These are phyloP conservation scores for Agarophyton chilense DNA, from an alignment of 23 red algal genomes.

Conservation along the genomic window DNA sequence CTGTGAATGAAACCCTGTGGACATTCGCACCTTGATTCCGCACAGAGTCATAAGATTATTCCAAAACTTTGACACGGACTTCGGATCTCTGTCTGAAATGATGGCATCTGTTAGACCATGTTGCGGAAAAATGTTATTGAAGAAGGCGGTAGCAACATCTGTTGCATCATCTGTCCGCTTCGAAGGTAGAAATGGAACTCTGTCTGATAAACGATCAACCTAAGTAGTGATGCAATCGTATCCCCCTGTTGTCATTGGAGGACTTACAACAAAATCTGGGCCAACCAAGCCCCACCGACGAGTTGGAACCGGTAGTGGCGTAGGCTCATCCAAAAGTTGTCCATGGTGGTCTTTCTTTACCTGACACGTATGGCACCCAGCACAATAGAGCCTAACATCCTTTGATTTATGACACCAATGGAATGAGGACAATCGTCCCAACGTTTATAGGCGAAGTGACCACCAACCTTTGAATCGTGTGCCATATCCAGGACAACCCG, in stretches of 20 bases:
- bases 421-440: not conserved
- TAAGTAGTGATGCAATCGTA: no score
- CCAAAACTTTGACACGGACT: constrained; percentile 23
- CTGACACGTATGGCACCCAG: constrained; percentile 12
- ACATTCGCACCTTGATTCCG: constrained; percentile 8
- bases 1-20: not conserved
- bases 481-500: no score
- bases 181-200: no score
- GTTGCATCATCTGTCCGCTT: no score
- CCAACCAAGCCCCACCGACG: no score
- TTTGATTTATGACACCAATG: no score
- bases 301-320: no score
- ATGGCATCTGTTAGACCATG: constrained; percentile 8
- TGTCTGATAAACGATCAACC: no score
- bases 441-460: not conserved
- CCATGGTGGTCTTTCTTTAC: constrained; percentile 2
- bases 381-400: no score
- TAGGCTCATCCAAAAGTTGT: not conserved
- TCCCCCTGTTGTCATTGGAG: no score
- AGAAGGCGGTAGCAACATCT: constrained; percentile 18
- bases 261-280: no score
- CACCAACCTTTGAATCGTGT: no score
- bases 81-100: not conserved
- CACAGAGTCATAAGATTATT: constrained; percentile 5
- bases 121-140: not conserved